Base-by-base conservation (phyloP, 805 yeast species). In the Deakozyma indianensis region DNA sequence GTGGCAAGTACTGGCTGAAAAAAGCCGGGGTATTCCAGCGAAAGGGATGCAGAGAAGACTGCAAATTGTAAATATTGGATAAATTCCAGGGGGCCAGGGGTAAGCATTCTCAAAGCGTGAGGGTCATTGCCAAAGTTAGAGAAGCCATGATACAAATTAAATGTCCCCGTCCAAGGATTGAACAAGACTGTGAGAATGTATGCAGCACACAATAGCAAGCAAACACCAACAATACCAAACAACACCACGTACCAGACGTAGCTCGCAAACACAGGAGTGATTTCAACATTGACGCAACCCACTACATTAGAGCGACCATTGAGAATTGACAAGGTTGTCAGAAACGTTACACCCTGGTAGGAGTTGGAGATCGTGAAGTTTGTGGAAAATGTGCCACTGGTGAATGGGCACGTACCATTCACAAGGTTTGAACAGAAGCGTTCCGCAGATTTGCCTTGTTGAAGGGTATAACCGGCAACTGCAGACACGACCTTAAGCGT, bases 1-100 rank as follows among this genome's bases (percentile, higher is more conserved):
- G 68, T 60, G 2, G 75, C 64, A 42, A 77, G 57, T 14, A 74
- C 56, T 0, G 81, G 81, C 49, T 71, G 80, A 48, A 69, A 74
- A 53, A 73, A 77, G 0, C 81, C 83, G 0, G 87, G 86, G 51
- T 74, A 80, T 22, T 65, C 61, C 18, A 80, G 56, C 50, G 69
- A 68, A 23, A 80, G 61, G 3, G 75, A 80, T 3, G 73, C 74
- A 51, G 73, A 65, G 55, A 78, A 74, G 40, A 76, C 68, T 1
- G 77, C 71, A 61, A 72, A 79, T 54, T 80, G 86, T 27, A 77
- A 54, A 57, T 77, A 78, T 18, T 66, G 58, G 1, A 78, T 50
- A 40, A 73, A 67, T 29, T 74, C 74, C 3, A 64, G 61, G 5
- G 69, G 65, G 11, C 71, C 68, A 1, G 84, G 81, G 42, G 74